Conservation (phyloP, 805 yeast species). For the Starmera caribaea region DNA sequence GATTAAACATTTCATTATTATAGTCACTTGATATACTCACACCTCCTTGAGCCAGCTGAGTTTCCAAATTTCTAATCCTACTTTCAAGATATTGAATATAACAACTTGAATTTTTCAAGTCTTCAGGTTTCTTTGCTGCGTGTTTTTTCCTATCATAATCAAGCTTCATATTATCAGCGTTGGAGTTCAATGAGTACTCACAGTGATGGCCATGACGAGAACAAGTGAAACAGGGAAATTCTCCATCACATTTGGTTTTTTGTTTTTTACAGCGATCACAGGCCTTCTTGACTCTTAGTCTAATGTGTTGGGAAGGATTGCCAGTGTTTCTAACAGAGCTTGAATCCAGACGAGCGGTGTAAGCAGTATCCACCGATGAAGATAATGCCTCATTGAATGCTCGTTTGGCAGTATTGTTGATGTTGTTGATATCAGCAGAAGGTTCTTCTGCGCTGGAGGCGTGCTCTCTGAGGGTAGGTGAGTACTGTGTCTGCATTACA, state of each 20-base stretch:
- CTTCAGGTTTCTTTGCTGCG: not conserved
- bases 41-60: conserved; percentile 8
- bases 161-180: not conserved
- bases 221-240: conserved; percentile 41
- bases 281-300: conserved; percentile 36
- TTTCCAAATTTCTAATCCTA: conserved; percentile 30
- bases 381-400: not conserved
- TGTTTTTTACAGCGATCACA: conserved; percentile 47
- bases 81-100: conserved; percentile 30
- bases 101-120: conserved; percentile 1
- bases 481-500: too few relatives aligned
- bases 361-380: not conserved
- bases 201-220: conserved; percentile 7
- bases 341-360: too few relatives aligned
- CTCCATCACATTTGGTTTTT: conserved; percentile 50
- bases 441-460: not conserved
- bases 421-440: not conserved
- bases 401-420: not conserved
- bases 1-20: conserved; percentile 10
- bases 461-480: not conserved
- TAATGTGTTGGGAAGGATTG: not conserved
- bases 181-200: conserved; percentile 1
- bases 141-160: conserved; percentile 1
- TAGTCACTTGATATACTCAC: conserved; percentile 2
- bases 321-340: too few relatives aligned